These are phyloP conservation scores for Arthrobotrys iridis DNA, from an alignment of 2,329 filamentous ascomycete species.

Conservation along the genomic window DNA sequence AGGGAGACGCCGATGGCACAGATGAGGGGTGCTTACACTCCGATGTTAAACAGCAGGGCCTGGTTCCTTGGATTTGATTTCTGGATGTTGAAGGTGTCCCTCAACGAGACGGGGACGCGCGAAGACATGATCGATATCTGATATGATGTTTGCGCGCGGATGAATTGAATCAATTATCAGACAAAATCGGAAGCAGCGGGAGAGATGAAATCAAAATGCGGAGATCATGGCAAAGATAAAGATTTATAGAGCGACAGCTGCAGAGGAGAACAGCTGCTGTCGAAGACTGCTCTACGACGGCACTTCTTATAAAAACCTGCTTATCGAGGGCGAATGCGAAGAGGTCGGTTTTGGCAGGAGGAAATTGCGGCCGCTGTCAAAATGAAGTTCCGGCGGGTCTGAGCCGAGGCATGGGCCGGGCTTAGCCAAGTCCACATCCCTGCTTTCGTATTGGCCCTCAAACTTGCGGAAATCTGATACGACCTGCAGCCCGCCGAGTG, in stretches of 20 bases:
- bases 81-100: constrained; percentile 49
- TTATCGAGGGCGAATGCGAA: not conserved
- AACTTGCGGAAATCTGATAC: constrained; percentile 50
- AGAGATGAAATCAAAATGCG: not conserved
- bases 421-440: constrained; percentile 24
- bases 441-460: constrained; percentile 40
- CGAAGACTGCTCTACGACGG: not conserved
- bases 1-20: not conserved
- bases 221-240: constrained; percentile 26
- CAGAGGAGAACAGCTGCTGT: not conserved
- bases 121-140: constrained; percentile 51
- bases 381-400: constrained; percentile 19
- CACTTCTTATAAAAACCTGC: not conserved
- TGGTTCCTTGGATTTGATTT: constrained; percentile 49
- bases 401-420: constrained; percentile 44
- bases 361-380: constrained; percentile 37
- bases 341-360: constrained; percentile 40
- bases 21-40: constrained; percentile 22
- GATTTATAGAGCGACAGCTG: not conserved
- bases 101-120: constrained; percentile 47
- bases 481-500: constrained; percentile 5
- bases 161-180: no score
- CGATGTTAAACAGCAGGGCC: constrained; percentile 46
- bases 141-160: not conserved
- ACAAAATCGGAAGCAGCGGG: constrained; percentile 14